Evolutionary conservation across 805 yeast species (phyloP), one percentile per base, ranked within the genome.

Genomic region (Yamadazyma sp.): DNA sequence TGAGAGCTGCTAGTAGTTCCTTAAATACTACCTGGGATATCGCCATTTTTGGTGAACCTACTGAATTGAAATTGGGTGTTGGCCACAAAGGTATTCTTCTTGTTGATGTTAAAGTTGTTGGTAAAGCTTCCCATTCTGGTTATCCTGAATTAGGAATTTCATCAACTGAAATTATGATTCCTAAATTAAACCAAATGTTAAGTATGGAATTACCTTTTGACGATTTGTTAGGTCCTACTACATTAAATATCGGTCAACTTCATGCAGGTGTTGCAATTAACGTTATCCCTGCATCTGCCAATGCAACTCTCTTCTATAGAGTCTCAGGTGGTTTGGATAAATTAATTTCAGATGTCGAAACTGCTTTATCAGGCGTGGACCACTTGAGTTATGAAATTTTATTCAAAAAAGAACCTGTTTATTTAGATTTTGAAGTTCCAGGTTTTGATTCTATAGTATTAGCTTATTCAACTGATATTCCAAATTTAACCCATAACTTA

Each of bases 31-130:
- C 55, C 7, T 81, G 85, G 85, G 74, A 75, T 8, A 46, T 74
- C 7, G 87, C 73, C 11, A 68, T 82, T 20, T 82, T 81, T 57
- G 88, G 88, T 9, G 89, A 82, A 53, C 89, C 89, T 8, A 82
- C 89, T 0, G 86, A 80, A 44, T 62, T 73, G 50, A 78, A 76
- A 47, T 61, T 82, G 14, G 86, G 83, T 10, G 73, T 73, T 4
- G 88, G 87, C 9, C 89, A 82, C 50, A 82, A 82, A 55, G 86
- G 86, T 11, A 58, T 67, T 23, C 72, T 62, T 28, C 45, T 59
- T 34, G 69, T 72, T 23, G 50, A 60, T 4, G 40, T 78, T 17
- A 40, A 52, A 12, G 75, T 70, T n/a, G 45, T 50, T n/a, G 87
- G 86, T 3, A 63, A 67, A 36, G 73, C 85, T 2, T 60, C 78